phyloP scores from a whole-genome alignment of 805 yeast species.

The Teunomyces pallodes region DNA sequence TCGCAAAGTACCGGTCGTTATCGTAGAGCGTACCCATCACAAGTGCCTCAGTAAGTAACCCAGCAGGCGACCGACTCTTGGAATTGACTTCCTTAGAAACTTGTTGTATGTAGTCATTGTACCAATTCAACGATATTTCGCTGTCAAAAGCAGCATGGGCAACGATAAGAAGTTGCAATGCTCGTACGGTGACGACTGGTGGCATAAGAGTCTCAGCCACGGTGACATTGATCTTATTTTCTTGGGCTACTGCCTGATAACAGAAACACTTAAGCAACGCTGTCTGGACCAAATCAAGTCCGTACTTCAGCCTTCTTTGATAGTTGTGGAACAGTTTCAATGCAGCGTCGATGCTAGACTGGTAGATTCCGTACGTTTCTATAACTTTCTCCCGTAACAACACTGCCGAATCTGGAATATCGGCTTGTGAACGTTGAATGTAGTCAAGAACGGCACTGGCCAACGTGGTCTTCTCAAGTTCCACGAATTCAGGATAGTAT shows the following conservation, averaged over 20 bases:
- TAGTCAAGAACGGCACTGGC: constrained; percentile 13
- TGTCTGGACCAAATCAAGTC: constrained; percentile 40
- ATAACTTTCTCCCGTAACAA: constrained; percentile 31
- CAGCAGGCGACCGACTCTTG: constrained; percentile 38
- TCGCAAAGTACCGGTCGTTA: constrained; percentile 54
- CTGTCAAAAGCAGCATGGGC: constrained; percentile 38
- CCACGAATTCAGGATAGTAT: not conserved
- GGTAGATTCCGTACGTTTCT: constrained; percentile 31
- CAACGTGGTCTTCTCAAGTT: not conserved
- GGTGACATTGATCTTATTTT: constrained; percentile 25
- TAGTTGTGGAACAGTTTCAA: constrained; percentile 40
- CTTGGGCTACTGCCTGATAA: constrained; percentile 36
- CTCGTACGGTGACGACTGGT: constrained; percentile 26
- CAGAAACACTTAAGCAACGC: constrained; percentile 40
- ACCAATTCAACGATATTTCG: constrained; percentile 40
- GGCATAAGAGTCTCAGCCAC: constrained; percentile 40
- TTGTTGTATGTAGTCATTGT: constrained; percentile 43
- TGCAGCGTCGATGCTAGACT: constrained; percentile 25
- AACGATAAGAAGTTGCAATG: constrained; percentile 41
- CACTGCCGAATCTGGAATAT: constrained; percentile 13
- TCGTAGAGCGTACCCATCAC: constrained; percentile 42
- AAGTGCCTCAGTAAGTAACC: constrained; percentile 46
- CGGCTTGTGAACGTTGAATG: constrained; percentile 21
- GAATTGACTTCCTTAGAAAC: constrained; percentile 29
- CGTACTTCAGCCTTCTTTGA: constrained; percentile 35